phyloP scores from a whole-genome alignment of 805 yeast genomes.

The Lachancea quebecensis region DNA sequence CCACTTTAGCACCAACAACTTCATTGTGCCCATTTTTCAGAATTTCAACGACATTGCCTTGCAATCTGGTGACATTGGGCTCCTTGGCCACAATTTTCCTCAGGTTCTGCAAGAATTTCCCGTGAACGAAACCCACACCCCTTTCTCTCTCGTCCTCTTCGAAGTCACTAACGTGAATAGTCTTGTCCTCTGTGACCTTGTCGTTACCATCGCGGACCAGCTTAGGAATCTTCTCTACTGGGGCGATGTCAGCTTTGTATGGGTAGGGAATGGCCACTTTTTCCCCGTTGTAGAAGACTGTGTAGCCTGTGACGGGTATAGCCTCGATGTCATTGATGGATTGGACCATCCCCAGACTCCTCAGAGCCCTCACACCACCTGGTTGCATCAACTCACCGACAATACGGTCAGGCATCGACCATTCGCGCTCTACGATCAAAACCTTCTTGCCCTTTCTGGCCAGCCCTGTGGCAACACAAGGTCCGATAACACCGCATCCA shows the following conservation, averaged over 20 bases:
- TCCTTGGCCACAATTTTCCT: conserved; percentile 63
- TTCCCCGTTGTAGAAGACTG: conserved; percentile 59
- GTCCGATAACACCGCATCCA: conserved; percentile 99
- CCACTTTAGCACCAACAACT: conserved; percentile 73
- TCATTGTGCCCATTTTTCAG: conserved; percentile 47
- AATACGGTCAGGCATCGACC: conserved; percentile 89
- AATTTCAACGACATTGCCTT: conserved; percentile 74
- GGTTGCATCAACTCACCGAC: conserved; percentile 98
- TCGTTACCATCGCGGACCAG: conserved; percentile 56
- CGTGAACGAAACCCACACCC: conserved; percentile 93
- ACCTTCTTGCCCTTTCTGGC: conserved; percentile 89
- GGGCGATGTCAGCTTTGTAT: conserved; percentile 43
- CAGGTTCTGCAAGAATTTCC: conserved; percentile 72
- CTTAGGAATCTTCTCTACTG: conserved; percentile 44
- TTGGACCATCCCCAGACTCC: conserved; percentile 73
- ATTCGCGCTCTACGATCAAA: conserved; percentile 70
- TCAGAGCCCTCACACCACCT: conserved; percentile 81
- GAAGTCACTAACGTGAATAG: conserved; percentile 45
- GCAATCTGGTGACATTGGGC: conserved; percentile 67
- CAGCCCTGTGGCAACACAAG: conserved; percentile 80
- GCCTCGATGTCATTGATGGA: conserved; percentile 51
- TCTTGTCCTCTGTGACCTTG: conserved; percentile 43
- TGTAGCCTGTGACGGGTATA: conserved; percentile 69
- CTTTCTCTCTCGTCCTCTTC: conserved; percentile 48
- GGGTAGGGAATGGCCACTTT: conserved; percentile 65